These are phyloP conservation scores for Diaporthe amygdali DNA, from an alignment of 2,329 filamentous ascomycete species.

Conservation along the genomic window DNA sequence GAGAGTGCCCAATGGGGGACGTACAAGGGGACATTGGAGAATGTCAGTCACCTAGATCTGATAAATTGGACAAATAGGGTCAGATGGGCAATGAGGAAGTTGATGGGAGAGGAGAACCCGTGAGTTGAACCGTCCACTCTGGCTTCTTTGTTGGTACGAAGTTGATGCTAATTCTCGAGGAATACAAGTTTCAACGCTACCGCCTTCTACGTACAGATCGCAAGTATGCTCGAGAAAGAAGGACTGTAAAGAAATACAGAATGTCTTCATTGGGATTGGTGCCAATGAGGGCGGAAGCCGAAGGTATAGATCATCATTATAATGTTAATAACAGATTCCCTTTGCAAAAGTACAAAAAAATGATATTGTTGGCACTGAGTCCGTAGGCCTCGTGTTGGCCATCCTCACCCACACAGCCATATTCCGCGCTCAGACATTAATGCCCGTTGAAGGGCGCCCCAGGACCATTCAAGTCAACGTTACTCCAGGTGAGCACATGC, in stretches of 20 bases:
- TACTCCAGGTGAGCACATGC: not conserved
- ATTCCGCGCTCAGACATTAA: too few relatives aligned
- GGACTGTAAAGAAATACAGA: constrained; percentile 42
- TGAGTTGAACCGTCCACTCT: constrained; percentile 40
- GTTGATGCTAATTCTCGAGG: not conserved
- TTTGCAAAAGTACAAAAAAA: not conserved
- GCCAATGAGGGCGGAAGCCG: too few relatives aligned
- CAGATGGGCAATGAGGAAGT: constrained; percentile 58
- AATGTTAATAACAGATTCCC: not conserved
- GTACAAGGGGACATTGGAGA: constrained; percentile 67
- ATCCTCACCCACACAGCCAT: not conserved
- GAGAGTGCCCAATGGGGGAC: constrained; percentile 65
- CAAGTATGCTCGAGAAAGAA: constrained; percentile 75
- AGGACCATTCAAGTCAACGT: too few relatives aligned
- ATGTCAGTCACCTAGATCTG: constrained; percentile 67
- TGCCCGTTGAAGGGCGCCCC: not conserved
- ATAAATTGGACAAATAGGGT: constrained; percentile 73
- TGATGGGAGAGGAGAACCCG: constrained; percentile 57
- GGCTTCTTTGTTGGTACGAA: not conserved
- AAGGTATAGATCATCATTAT: not conserved
- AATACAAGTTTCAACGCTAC: constrained; percentile 65
- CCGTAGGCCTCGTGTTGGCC: not conserved
- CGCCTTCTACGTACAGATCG: constrained; percentile 70
- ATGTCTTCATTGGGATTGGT: too few relatives aligned
- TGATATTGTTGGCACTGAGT: not conserved